A percentile compares a stretch with the other conserved stretches of the same genome.
Conservation (phyloP, 495 filamentous ascomycete species). For the Aspergillus steynii region DNA sequence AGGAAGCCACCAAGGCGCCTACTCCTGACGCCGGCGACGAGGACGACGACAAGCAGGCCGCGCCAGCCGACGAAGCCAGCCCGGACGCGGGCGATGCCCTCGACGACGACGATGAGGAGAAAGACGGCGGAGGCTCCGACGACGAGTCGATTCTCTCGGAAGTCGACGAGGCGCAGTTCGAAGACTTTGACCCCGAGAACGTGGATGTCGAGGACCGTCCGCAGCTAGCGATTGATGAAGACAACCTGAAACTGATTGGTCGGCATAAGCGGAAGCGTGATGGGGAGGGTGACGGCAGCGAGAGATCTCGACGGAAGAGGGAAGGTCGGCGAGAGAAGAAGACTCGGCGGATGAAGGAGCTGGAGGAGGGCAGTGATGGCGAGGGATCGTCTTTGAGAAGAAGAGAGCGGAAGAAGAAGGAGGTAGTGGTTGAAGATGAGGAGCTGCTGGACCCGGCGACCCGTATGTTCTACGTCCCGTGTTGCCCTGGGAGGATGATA, state of each 20-base stretch:
- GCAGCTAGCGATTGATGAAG: slow-evolving; percentile 81
- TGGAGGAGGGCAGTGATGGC: slow-evolving; percentile 54
- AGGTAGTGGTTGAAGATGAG: slow-evolving; percentile 60
- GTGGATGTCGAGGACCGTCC: slow-evolving; percentile 76
- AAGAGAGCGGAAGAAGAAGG: slow-evolving; percentile 50
- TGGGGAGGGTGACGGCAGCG: slow-evolving; percentile 51
- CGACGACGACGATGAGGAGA: slow-evolving; percentile 21
- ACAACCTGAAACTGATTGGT: slow-evolving; percentile 72
- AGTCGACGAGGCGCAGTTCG: slow-evolving; percentile 92
- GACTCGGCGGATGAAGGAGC: slow-evolving; percentile 58
- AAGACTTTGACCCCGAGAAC: slow-evolving; percentile 80
- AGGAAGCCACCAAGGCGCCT: slow-evolving; percentile 12
- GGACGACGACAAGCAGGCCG: slow-evolving; percentile 15
- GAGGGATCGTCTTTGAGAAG: slow-evolving; percentile 58
- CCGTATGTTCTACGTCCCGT: slow-evolving; percentile 32
- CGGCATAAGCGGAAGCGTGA: slow-evolving; percentile 81
- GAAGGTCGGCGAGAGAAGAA: slow-evolving; percentile 79
- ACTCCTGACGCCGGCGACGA: slow-evolving; percentile 30
- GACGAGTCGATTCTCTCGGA: slow-evolving; percentile 88
- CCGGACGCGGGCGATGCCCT: slow-evolving; percentile 18
- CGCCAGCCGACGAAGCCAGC: slow-evolving; percentile 14
- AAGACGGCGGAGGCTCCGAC: slow-evolving; percentile 58
- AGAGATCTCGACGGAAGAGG: slow-evolving; percentile 65
- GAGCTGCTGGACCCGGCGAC: slow-evolving; percentile 59
- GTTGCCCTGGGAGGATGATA: not conserved